A percentile compares a stretch with the other conserved stretches of the same genome.
Evolutionary conservation across 768 basidiomycete genomes (phyloP).

Genomic region (Clitopilus passeckerianus): DNA sequence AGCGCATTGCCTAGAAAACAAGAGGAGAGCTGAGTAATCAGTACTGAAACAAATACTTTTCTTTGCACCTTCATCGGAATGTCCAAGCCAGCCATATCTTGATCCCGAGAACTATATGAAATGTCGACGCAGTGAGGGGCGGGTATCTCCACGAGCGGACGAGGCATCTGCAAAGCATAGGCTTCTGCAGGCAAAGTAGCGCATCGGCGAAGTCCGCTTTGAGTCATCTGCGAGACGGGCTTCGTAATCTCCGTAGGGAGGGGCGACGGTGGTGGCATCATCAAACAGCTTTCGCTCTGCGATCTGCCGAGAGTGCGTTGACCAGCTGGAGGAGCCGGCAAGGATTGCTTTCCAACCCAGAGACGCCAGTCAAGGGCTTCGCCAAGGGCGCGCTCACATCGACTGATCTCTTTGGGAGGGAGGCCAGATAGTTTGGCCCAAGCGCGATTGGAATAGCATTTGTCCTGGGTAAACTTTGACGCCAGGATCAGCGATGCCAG

Average conservation of each 20-base stretch:
- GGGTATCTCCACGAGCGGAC: not conserved
- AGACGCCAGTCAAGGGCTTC: conserved; percentile 87
- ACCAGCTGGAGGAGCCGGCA: conserved; percentile 15
- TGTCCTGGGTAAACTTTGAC: conserved; percentile 90
- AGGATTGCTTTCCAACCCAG: conserved; percentile 74
- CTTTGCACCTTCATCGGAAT: conserved; percentile 4
- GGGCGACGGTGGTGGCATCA: conserved; percentile 15
- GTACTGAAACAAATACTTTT: not conserved
- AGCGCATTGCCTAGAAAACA: too few species aligned
- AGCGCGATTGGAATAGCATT: conserved; percentile 88
- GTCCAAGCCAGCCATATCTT: conserved; percentile 2
- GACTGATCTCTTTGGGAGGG: conserved; percentile 77
- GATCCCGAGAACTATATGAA: not conserved
- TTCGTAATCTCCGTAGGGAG: conserved; percentile 13
- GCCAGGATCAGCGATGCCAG: conserved; percentile 86
- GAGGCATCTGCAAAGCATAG: not conserved
- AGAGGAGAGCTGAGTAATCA: not conserved
- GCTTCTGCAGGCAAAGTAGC: conserved; percentile 35
- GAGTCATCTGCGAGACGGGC: not conserved
- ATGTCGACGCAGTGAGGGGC: not conserved
- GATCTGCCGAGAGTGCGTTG: conserved; percentile 39
- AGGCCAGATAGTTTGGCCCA: conserved; percentile 95
- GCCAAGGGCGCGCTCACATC: conserved; percentile 85
- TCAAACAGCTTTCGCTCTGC: conserved; percentile 43
- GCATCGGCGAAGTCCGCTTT: conserved; percentile 28